Percentiles rank a stretch among this genome's conserved stretches.
Evolutionary conservation across 108 stramenopile species (phyloP).

Genomic region (Cyclotella atomus): DNA sequence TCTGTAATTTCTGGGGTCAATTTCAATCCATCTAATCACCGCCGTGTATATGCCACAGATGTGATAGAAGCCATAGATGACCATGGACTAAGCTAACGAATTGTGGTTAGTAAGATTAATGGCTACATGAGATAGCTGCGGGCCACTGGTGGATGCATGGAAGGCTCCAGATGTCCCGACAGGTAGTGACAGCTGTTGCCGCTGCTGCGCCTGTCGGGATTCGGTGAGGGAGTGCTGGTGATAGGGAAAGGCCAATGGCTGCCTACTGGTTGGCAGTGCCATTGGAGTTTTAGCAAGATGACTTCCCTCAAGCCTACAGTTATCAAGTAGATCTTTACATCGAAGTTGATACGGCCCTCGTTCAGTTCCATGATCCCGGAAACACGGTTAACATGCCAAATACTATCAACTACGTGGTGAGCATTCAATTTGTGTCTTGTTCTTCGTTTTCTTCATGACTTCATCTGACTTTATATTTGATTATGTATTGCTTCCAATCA

Average conservation of each 20-base stretch:
- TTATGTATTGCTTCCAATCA: background rate
- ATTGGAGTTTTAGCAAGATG: too few relatives aligned
- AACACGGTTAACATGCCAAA: conserved; percentile 8
- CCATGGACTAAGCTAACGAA: too few relatives aligned
- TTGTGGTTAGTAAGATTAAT: too few relatives aligned
- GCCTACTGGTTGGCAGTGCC: too few relatives aligned
- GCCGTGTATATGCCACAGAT: background rate
- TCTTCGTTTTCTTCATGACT: background rate
- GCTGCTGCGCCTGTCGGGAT: too few relatives aligned
- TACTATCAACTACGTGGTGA: conserved; percentile 20
- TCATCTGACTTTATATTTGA: background rate
- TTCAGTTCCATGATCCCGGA: background rate
- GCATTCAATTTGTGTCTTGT: background rate
- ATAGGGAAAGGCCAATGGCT: too few relatives aligned
- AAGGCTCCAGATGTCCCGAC: too few relatives aligned
- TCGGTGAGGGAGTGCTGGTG: too few relatives aligned
- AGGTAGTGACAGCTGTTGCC: too few relatives aligned
- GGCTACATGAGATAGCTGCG: too few relatives aligned
- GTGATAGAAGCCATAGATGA: too few relatives aligned
- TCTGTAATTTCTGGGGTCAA: background rate
- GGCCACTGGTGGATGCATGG: too few relatives aligned
- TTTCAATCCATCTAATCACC: background rate
- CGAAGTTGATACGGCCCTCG: conserved; percentile 22
- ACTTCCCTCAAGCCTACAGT: background rate
- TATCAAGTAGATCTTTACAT: conserved; percentile 28